A percentile compares a stretch with the other conserved stretches of the same genome.
Conservation (phyloP, 176 grass and related monocot genomes). For the Musa acuminata region DNA sequence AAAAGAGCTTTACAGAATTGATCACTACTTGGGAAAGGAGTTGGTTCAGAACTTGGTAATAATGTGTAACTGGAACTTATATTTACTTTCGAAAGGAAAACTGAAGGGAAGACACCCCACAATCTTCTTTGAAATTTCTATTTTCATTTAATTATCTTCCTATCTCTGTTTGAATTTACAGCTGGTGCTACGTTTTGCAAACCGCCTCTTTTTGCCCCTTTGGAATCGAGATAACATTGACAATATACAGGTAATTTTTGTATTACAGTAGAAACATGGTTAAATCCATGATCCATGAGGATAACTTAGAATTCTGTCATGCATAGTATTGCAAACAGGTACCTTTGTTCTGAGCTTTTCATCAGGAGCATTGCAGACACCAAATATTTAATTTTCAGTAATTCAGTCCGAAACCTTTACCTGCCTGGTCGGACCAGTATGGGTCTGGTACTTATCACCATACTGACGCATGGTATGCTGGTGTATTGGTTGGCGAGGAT, state of each 20-base stretch:
- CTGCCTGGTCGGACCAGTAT: too few relatives aligned
- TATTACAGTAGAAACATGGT: not conserved
- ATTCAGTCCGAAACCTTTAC: too few relatives aligned
- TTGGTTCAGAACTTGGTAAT: constrained; percentile 26
- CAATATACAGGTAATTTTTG: constrained; percentile 16
- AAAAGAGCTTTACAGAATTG: constrained; percentile 18
- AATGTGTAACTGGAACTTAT: not conserved
- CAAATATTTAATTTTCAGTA: too few relatives aligned
- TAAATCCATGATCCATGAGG: not conserved
- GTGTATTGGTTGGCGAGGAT: too few relatives aligned
- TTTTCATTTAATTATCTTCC: not conserved
- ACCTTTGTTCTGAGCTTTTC: too few relatives aligned
- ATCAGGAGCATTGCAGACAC: too few relatives aligned
- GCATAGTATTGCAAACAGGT: not conserved
- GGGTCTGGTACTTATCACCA: too few relatives aligned
- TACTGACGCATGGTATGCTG: too few relatives aligned
- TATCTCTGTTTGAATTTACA: constrained; percentile 1
- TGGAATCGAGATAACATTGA: constrained; percentile 24
- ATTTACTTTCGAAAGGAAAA: constrained; percentile 2
- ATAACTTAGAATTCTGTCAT: not conserved
- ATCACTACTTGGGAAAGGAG: constrained; percentile 25
- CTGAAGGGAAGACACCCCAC: not conserved
- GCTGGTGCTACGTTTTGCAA: constrained; percentile 19
- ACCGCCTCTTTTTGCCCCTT: constrained; percentile 16
- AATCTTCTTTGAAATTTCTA: not conserved